Conservation (phyloP, 2,329 filamentous ascomycete species). For the Colletotrichum sp. region DNA sequence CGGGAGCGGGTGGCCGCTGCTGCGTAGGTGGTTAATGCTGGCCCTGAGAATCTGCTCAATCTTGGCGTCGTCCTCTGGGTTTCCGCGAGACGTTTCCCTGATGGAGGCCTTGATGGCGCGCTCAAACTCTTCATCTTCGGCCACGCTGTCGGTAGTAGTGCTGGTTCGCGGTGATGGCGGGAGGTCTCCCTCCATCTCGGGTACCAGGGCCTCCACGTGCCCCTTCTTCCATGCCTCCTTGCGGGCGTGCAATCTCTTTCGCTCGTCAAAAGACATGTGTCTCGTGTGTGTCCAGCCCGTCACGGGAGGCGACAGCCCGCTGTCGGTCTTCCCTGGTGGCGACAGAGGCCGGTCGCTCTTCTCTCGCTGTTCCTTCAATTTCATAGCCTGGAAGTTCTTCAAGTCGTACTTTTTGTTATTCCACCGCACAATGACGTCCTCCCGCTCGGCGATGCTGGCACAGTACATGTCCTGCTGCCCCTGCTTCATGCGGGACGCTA, state of each 20-base stretch:
- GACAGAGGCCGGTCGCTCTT: conserved; percentile 28
- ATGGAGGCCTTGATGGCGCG: conserved; percentile 74
- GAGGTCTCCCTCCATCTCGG: conserved; percentile 16
- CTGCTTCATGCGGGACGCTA: conserved; percentile 76
- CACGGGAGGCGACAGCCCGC: conserved; percentile 29
- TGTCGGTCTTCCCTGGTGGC: conserved; percentile 6
- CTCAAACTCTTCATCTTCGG: conserved; percentile 68
- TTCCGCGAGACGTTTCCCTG: conserved; percentile 70
- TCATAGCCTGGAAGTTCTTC: conserved; percentile 61
- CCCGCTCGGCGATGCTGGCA: conserved; percentile 62
- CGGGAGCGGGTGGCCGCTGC: conserved; percentile 20
- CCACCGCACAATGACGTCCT: conserved; percentile 71
- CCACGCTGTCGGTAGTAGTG: neutral
- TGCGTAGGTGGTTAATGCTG: conserved; percentile 64
- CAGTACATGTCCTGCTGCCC: conserved; percentile 69
- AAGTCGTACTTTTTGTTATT: conserved; percentile 63
- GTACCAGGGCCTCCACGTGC: conserved; percentile 28
- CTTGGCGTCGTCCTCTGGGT: conserved; percentile 70
- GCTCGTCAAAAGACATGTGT: conserved; percentile 54
- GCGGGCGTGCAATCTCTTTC: conserved; percentile 53
- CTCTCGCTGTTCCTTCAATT: conserved; percentile 48
- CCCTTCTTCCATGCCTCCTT: conserved; percentile 47
- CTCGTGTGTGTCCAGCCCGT: conserved; percentile 55
- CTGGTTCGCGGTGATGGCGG: conserved; percentile 24
- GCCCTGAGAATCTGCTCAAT: conserved; percentile 78